Conservation (phyloP, 257 asterid species). For the Capsicum chinense region DNA sequence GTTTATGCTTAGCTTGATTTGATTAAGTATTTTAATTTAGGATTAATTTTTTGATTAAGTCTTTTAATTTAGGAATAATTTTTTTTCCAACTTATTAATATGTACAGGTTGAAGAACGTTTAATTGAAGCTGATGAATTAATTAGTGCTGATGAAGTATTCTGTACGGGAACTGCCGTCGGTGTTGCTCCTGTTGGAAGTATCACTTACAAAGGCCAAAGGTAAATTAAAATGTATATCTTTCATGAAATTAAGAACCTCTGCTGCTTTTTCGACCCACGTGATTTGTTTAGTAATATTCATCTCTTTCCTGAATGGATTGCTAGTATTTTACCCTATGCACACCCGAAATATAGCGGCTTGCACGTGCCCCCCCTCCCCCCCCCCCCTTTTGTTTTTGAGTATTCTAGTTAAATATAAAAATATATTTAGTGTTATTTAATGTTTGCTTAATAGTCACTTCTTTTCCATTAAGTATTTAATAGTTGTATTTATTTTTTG, state of each 20-base stretch:
- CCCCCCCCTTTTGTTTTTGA: neutral
- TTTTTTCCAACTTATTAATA: neutral
- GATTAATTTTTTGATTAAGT: neutral
- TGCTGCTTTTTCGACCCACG: too few species aligned
- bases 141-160: conserved; percentile 77
- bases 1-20: neutral
- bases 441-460: neutral
- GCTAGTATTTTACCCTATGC: too few species aligned
- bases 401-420: neutral
- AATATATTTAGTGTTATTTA: neutral
- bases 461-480: neutral
- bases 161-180: conserved; percentile 97
- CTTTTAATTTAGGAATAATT: neutral
- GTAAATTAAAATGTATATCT: conserved; percentile 34
- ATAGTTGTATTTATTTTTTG: neutral
- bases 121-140: conserved; percentile 65
- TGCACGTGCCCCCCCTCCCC: too few species aligned
- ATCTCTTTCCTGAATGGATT: too few species aligned
- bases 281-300: too few species aligned
- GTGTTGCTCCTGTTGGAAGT: conserved; percentile 83
- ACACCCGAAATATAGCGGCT: too few species aligned
- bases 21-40: neutral
- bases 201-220: conserved; percentile 63
- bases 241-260: too few species aligned
- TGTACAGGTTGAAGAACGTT: conserved; percentile 69